Conservation (phyloP, 192 early-diverging fungal genomes). For the Jimgerdemannia flammicorona region DNA sequence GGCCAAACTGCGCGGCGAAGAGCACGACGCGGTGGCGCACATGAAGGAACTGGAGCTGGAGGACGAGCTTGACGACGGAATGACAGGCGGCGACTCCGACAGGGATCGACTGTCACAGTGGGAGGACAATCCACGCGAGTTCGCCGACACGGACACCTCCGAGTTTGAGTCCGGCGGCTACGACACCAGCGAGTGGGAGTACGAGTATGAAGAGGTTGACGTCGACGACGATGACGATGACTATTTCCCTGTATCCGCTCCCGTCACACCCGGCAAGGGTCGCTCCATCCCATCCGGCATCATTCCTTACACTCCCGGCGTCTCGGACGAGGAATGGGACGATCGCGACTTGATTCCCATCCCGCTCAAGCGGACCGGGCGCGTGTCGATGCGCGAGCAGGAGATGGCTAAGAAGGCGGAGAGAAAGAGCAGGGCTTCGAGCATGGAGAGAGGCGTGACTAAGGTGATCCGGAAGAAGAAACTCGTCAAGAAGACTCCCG, state of each 20-base stretch:
- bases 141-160: neutral
- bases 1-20: neutral
- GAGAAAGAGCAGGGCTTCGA: neutral
- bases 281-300: neutral
- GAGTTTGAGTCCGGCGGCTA: neutral
- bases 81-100: neutral
- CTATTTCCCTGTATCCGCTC: neutral
- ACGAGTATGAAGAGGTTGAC: neutral
- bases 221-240: neutral
- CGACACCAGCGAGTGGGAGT: neutral
- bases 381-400: neutral
- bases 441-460: neutral
- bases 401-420: neutral
- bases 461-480: neutral
- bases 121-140: neutral
- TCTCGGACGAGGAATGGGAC: neutral
- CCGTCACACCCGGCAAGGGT: neutral
- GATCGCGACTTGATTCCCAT: slow-evolving; percentile 2
- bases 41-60: neutral
- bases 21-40: neutral
- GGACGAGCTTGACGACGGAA: neutral
- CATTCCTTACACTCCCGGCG: neutral
- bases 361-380: neutral
- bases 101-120: neutral
- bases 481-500: neutral